Evolutionary conservation across 2,329 filamentous ascomycete genomes (phyloP), one percentile per base, ranked within the genome.

Genomic region (Colletotrichum kahawae): DNA sequence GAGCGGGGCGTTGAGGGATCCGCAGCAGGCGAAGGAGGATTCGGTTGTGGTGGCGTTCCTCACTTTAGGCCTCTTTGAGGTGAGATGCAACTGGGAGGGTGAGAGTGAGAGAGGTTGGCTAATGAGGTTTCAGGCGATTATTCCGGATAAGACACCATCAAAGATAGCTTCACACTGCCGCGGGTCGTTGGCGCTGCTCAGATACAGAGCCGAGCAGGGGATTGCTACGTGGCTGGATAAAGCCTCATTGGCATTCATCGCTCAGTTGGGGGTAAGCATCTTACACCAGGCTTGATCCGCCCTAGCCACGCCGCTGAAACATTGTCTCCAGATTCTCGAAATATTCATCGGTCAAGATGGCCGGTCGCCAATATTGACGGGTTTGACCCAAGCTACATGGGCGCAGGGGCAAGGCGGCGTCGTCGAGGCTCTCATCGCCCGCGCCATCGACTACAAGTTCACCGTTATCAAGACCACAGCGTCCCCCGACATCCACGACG

Each of bases 21-120:
- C 57, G 3, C 4, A 29, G 8, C 29, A 16, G 27, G 67, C 68
- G 7, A 57, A 66, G 33, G 71, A 71, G 12, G 71, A 76, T 21
- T 76, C 71, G 5, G 51, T 75, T 0, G 31, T 69, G 4, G 59
- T 71, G 4, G 68, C 67, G 13, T 33, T 76, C 1, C 65, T 76
- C 9, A 67, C 68, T 4, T 9, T 76, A 14, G 64, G 64, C 27
- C 43, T 76, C 3, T 76, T 69, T n/a, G 67, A 75, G 57, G 75
- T 76, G 29, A 33, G 38, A 29, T 5, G 5, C 5, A 3, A 7
- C 2, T 57, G 2, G 0, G 10, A 7, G 24, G 24, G 27, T 29
- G 54, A 16, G 54, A 21, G 24, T 7, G 12, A 29, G 8, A 9
- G 14, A 13, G 12, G 16, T 16, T 24, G 7, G 18, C 65, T 43